Evolutionary conservation across 345 rosid species (phyloP).

Genomic region (Abelmoschus esculentus): DNA sequence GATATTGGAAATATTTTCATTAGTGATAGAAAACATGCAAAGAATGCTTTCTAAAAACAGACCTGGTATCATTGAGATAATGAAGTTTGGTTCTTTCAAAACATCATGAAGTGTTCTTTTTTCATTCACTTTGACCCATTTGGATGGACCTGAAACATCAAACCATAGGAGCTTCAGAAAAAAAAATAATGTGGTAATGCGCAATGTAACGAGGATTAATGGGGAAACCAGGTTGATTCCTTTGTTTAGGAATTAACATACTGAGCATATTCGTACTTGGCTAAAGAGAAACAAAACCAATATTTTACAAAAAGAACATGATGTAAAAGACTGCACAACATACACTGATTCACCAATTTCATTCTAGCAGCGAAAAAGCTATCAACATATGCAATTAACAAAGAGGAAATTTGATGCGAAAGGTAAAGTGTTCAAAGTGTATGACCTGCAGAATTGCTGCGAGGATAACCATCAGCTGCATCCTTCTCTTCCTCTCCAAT

Average conservation of each 20-base stretch:
- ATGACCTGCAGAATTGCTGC: slow-evolving; percentile 20
- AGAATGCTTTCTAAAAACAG: slow-evolving; percentile 6
- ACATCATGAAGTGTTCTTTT: slow-evolving; percentile 55
- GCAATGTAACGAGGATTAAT: not conserved
- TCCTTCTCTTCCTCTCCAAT: slow-evolving; percentile 36
- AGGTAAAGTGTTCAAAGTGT: not conserved
- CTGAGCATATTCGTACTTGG: not conserved
- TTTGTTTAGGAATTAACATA: not conserved
- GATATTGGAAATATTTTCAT: not conserved
- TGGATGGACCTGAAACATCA: slow-evolving; percentile 18
- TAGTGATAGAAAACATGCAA: not conserved
- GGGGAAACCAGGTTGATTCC: not conserved
- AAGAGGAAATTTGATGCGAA: not conserved
- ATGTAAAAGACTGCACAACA: not conserved
- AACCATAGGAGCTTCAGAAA: not conserved
- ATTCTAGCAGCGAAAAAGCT: not conserved
- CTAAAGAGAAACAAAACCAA: not conserved
- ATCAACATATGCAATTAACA: not conserved
- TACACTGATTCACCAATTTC: not conserved
- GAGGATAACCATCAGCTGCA: slow-evolving; percentile 15
- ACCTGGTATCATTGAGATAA: slow-evolving; percentile 81
- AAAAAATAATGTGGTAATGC: not conserved
- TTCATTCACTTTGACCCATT: slow-evolving; percentile 73
- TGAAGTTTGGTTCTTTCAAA: slow-evolving; percentile 49
- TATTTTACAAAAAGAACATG: not conserved